Percentiles rank a stretch among this genome's conserved stretches.
phyloP scores from a whole-genome alignment of 345 rosid genomes.

The Camelina neglecta region DNA sequence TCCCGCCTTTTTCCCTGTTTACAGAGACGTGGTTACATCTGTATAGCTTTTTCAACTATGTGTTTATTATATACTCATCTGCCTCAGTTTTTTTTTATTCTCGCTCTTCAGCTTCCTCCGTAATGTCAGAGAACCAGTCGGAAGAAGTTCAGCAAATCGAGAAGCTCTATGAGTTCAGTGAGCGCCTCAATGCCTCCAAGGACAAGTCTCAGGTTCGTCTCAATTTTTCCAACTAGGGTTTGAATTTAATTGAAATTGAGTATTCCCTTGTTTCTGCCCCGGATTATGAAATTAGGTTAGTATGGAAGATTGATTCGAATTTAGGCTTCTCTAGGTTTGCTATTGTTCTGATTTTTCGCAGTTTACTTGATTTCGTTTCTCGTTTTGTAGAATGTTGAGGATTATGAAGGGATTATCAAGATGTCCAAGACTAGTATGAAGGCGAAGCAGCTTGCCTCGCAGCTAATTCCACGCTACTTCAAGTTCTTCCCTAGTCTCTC shows the following conservation, averaged over 20 bases:
- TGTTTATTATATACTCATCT: conserved; percentile 24
- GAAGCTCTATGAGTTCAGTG: conserved; percentile 97
- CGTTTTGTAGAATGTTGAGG: conserved; percentile 66
- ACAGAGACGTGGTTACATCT: conserved; percentile 19
- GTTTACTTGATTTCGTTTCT: background rate
- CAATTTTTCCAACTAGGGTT: conserved; percentile 32
- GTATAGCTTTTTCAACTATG: conserved; percentile 24
- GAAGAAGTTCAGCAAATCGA: conserved; percentile 83
- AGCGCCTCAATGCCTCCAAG: conserved; percentile 88
- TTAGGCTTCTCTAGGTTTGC: background rate
- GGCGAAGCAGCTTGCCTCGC: conserved; percentile 95
- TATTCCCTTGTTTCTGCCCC: background rate
- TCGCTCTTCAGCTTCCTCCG: conserved; percentile 50
- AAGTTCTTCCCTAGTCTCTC: conserved; percentile 90
- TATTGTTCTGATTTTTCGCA: no score
- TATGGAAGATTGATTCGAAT: background rate
- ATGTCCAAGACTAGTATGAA: conserved; percentile 76
- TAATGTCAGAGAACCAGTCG: conserved; percentile 64
- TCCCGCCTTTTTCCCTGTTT: conserved; percentile 15
- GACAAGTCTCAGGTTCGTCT: conserved; percentile 85
- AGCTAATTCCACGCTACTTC: conserved; percentile 97
- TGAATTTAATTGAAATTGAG: conserved; percentile 4
- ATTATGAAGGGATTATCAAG: conserved; percentile 86
- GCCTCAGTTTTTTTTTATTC: conserved; percentile 25
- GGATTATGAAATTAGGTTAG: background rate